phyloP scores from a whole-genome alignment of 352 stramenopile species.

The Phytophthora sp. region DNA sequence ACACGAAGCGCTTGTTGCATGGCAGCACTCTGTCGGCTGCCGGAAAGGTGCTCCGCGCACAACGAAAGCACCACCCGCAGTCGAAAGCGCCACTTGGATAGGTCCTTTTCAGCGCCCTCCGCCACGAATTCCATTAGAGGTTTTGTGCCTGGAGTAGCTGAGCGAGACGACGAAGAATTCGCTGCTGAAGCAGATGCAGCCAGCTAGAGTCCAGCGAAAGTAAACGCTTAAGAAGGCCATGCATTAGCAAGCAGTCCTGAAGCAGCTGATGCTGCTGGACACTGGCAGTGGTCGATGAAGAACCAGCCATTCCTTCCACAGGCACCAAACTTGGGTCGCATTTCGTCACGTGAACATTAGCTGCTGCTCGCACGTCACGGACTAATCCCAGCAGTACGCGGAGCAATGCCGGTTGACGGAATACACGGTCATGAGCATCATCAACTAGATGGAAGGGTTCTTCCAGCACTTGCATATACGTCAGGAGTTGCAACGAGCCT shows the following conservation, averaged over 20 bases:
- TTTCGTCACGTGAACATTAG: slow-evolving; percentile 50
- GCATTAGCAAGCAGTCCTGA: slow-evolving; percentile 62
- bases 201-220: slow-evolving; percentile 47
- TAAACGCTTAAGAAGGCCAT: slow-evolving; percentile 51
- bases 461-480: slow-evolving; percentile 53
- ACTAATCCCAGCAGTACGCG: slow-evolving; percentile 47
- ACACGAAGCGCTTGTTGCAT: slow-evolving; percentile 63
- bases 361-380: slow-evolving; percentile 44
- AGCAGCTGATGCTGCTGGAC: slow-evolving; percentile 57
- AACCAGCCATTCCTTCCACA: slow-evolving; percentile 21
- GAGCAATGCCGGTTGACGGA: slow-evolving; percentile 47
- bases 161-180: slow-evolving; percentile 25
- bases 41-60: slow-evolving; percentile 47
- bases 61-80: slow-evolving; percentile 58
- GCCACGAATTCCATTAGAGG: slow-evolving; percentile 60
- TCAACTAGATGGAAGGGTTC: slow-evolving; percentile 63
- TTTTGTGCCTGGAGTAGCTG: slow-evolving; percentile 30
- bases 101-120: slow-evolving; percentile 52
- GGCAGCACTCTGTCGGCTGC: slow-evolving; percentile 37
- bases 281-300: slow-evolving; percentile 30
- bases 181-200: slow-evolving; percentile 17
- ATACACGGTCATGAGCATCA: slow-evolving; percentile 42
- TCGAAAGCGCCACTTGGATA: slow-evolving; percentile 60
- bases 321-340: slow-evolving; percentile 41
- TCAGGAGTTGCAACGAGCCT: slow-evolving; percentile 33